Base-by-base conservation (phyloP, 2,329 filamentous ascomycete genomes). In the Dendrostoma leiphaemia region DNA sequence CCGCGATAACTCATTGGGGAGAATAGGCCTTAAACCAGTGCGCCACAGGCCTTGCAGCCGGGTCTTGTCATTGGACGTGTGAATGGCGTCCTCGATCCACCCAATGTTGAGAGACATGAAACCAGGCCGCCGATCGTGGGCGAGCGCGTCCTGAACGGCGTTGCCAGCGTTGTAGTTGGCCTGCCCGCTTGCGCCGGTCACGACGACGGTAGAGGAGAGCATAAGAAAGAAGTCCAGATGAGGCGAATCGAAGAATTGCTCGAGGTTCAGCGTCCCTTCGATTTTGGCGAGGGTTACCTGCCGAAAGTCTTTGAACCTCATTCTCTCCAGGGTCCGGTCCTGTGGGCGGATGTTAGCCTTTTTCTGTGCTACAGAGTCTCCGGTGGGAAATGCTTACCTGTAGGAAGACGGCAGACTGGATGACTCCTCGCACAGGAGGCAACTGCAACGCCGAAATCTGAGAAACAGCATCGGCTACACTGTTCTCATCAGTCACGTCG, bases 101-200 rank as follows among this genome's bases (percentile, higher is more conserved):
- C 49, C 49, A n/a, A 44, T 13, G 24, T 44, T 38, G 7, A 51
- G 17, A 1, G 54, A 48, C 23, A 59, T 29, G 38, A 55, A 61
- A n/a, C 46, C 10, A 43, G 48, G 43, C 50, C 1, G 46, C 24
- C 26, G 31, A 13, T 37, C 29, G n/a, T 8, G 64, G 0, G 49
- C 15, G 2, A 52, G 5, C n/a, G 41, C 31, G 15, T 52, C 49
- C n/a, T 52, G 49, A 3, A 46, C 41, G 12, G 21, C 38, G 24
- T 52, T 52, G 4, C 49, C 49, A 21, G 49, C 49, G n/a, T 52
- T 52, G 17, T 84, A 85, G 64, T 81, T 82, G 13, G 79, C 75
- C 54, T 84, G 81, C 0, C 79, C 79, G 4, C 77, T 74, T 58
- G 76, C 82, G 28, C 82, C 82, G 48, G 82, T 78, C 3, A 83